A percentile compares a stretch with the other conserved stretches of the same genome.
These are phyloP conservation scores for Solanum sejunctum DNA, from an alignment of 257 asterid genomes.

Conservation along the genomic window DNA sequence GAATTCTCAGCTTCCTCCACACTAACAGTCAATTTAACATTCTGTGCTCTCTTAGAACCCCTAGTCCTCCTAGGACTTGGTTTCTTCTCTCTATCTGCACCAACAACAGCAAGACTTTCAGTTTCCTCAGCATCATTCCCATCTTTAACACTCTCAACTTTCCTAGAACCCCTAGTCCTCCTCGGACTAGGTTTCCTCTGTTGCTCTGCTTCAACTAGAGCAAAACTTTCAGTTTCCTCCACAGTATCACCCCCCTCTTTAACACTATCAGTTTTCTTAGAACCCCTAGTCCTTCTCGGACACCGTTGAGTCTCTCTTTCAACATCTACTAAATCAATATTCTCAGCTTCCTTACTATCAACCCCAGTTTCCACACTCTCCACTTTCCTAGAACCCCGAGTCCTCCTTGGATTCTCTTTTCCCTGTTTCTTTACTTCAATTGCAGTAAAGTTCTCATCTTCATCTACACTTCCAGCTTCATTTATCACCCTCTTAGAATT, in stretches of 20 bases:
- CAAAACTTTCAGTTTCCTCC: constrained; percentile 1
- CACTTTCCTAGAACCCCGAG: not conserved
- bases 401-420: not conserved
- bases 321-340: not conserved
- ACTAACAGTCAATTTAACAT: not conserved
- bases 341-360: not conserved
- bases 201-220: constrained; percentile 13
- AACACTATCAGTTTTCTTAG: not conserved
- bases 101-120: constrained; percentile 6
- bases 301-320: not conserved
- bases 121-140: not conserved
- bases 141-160: not conserved
- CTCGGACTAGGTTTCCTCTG: not conserved
- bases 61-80: not conserved
- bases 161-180: not conserved
- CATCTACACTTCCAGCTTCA: not conserved
- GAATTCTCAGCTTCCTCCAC: not conserved
- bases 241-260: not conserved
- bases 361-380: not conserved
- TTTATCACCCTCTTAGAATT: not conserved
- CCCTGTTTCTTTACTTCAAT: not conserved
- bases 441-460: not conserved
- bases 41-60: not conserved
- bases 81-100: not conserved
- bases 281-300: constrained; percentile 1